Evolutionary conservation across 371 early-diverging fungal species (phyloP).

Genomic region (Mucor mucedo): DNA sequence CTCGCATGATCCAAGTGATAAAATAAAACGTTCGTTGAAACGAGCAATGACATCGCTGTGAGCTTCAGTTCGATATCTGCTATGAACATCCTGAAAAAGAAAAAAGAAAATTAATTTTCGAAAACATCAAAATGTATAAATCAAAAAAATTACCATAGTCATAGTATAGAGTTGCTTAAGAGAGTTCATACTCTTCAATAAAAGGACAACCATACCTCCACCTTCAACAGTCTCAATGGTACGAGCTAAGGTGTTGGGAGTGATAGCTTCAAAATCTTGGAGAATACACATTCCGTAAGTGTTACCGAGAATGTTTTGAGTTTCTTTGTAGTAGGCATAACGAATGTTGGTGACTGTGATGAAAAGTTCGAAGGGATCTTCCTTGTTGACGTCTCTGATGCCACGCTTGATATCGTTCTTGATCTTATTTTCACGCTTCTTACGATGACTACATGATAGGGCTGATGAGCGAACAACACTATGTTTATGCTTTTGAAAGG

Average conservation of each 20-base stretch:
- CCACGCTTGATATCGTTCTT: conserved; percentile 92
- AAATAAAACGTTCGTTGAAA: conserved; percentile 97
- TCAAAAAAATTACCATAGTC: conserved; percentile 78
- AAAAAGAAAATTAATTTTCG: background rate
- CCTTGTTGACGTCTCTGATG: conserved; percentile 85
- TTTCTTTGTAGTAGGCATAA: conserved; percentile 98
- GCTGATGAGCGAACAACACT: background rate
- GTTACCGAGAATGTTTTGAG: conserved; percentile 97
- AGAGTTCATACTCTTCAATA: conserved; percentile 93
- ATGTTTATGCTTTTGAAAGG: background rate
- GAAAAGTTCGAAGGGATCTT: conserved; percentile 97
- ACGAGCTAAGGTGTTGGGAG: conserved; percentile 97
- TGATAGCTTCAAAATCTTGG: conserved; percentile 99
- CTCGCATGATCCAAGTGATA: conserved; percentile 91
- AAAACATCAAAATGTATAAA: background rate
- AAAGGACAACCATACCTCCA: conserved; percentile 96
- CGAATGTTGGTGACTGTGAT: conserved; percentile 94
- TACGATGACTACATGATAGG: conserved; percentile 75
- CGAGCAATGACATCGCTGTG: conserved; percentile 94
- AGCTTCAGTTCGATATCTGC: conserved; percentile 92
- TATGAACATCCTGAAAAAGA: conserved; percentile 81
- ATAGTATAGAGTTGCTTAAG: conserved; percentile 96
- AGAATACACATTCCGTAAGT: conserved; percentile 99
- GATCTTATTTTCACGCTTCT: conserved; percentile 95
- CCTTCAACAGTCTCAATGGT: conserved; percentile 99